phyloP scores from a whole-genome alignment of 345 rosid species.

The Murraya koenigii region DNA sequence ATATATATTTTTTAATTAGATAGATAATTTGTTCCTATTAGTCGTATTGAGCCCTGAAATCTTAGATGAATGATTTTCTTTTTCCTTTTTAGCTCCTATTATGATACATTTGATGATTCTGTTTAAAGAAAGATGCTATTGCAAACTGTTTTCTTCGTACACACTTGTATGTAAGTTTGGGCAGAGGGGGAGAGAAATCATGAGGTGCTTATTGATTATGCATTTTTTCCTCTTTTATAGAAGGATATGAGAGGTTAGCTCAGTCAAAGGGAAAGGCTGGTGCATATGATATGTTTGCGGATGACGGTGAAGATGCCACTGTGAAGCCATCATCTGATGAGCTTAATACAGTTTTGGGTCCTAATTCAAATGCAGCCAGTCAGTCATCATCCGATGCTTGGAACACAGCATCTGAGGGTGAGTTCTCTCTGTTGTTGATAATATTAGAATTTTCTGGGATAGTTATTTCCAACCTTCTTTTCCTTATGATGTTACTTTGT shows the following conservation, averaged over 20 bases:
- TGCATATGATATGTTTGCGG: constrained; percentile 77
- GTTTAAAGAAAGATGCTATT: not conserved
- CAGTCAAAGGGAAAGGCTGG: constrained; percentile 50
- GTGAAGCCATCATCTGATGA: constrained; percentile 33
- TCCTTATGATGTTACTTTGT: constrained; percentile 13
- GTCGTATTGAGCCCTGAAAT: not conserved
- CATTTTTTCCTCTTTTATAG: constrained; percentile 35
- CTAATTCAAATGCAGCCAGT: constrained; percentile 24
- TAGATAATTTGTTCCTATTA: not conserved
- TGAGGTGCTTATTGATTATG: constrained; percentile 1
- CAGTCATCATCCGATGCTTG: constrained; percentile 31
- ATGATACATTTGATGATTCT: not conserved
- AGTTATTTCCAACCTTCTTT: constrained; percentile 10
- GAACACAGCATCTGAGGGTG: constrained; percentile 35
- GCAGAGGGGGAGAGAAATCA: not conserved
- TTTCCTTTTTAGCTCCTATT: not conserved
- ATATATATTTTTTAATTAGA: not conserved
- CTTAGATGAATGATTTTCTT: not conserved
- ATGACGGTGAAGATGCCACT: constrained; percentile 56
- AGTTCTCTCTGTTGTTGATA: constrained; percentile 8
- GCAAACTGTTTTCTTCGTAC: not conserved
- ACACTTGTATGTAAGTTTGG: not conserved
- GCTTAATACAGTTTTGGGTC: constrained; percentile 26
- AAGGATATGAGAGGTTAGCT: constrained; percentile 79
- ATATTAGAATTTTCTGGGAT: not conserved